These are phyloP conservation scores for Daldinia childiae DNA, from an alignment of 495 filamentous ascomycete species.

Conservation along the genomic window DNA sequence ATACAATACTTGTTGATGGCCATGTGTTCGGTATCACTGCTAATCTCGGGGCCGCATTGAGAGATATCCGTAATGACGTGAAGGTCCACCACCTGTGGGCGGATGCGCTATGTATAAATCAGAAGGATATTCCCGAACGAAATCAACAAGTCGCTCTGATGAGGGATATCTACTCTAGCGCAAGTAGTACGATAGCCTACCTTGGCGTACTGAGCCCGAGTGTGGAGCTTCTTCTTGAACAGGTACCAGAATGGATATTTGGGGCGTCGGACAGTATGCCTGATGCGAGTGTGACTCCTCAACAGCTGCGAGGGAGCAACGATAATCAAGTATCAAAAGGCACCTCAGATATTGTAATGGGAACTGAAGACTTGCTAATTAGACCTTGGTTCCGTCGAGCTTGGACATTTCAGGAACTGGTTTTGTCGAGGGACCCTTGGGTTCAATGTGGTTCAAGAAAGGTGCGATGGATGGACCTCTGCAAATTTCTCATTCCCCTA, in stretches of 20 bases:
- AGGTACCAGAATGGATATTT: no score
- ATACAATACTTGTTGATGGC: constrained; percentile 13
- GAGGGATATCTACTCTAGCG: constrained; percentile 28
- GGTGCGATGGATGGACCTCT: constrained; percentile 4
- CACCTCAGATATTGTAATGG: no score
- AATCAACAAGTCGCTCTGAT: constrained; percentile 39
- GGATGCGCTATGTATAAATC: constrained; percentile 44
- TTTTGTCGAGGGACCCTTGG: not conserved
- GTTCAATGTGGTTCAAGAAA: not conserved
- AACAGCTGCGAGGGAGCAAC: not conserved
- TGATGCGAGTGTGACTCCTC: no score
- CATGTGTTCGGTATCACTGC: constrained; percentile 16
- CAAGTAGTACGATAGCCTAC: not conserved
- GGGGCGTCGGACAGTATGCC: no score
- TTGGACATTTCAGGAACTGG: constrained; percentile 12
- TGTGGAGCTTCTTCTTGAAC: not conserved
- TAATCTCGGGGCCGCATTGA: constrained; percentile 26
- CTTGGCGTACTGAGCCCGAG: not conserved
- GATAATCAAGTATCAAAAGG: no score
- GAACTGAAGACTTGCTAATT: not conserved
- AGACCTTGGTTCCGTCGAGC: constrained; percentile 16
- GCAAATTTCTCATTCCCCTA: not conserved
- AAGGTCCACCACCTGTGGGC: constrained; percentile 13
- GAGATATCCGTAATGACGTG: constrained; percentile 20
- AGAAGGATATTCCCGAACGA: constrained; percentile 25